These are phyloP conservation scores for Cercospora sesami DNA, from an alignment of 2,329 filamentous ascomycete genomes.

Conservation along the genomic window DNA sequence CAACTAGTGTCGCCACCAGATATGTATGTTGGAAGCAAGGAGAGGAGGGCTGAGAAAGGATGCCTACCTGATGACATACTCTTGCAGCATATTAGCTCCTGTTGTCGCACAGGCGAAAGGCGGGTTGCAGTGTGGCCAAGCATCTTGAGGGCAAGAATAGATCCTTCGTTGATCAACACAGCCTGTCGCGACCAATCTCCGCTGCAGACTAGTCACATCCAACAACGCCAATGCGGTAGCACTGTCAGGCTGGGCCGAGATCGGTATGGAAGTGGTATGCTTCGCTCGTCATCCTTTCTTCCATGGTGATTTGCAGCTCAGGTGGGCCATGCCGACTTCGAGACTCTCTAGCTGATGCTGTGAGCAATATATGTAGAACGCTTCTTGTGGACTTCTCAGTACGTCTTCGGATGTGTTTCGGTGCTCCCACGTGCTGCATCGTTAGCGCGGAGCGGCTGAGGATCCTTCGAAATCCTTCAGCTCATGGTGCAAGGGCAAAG, in stretches of 20 bases:
- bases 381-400: neutral
- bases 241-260: neutral
- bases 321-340: neutral
- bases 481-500: too few relatives aligned
- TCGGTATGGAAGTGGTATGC: neutral
- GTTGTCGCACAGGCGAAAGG: neutral
- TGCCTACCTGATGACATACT: neutral
- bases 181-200: constrained; percentile 5
- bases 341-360: neutral
- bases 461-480: neutral
- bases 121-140: neutral
- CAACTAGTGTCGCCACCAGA: neutral
- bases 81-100: neutral
- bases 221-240: constrained; percentile 6
- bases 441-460: neutral
- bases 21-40: neutral
- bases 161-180: neutral
- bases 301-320: neutral
- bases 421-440: neutral
- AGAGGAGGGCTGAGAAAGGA: neutral
- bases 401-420: neutral
- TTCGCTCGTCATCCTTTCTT: neutral
- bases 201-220: neutral
- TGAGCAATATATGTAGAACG: neutral
- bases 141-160: neutral